Conservation (phyloP, 2,329 filamentous ascomycete genomes). For the Fusarium denticulatum region DNA sequence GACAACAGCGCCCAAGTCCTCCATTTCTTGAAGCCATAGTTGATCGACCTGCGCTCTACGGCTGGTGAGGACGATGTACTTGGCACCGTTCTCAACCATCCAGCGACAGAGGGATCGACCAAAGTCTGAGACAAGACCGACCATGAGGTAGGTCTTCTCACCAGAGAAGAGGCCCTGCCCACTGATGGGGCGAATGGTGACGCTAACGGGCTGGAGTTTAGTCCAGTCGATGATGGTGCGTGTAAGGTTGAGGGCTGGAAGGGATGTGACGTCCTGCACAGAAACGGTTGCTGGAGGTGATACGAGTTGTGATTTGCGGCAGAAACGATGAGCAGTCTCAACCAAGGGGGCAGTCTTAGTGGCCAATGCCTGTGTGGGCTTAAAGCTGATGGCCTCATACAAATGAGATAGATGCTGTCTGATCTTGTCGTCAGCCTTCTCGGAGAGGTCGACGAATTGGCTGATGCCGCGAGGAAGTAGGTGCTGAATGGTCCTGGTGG, state of each 20-base stretch:
- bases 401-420: neutral
- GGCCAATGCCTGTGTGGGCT: neutral
- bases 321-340: neutral
- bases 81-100: neutral
- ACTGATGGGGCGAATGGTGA: neutral
- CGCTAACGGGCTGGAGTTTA: neutral
- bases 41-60: neutral
- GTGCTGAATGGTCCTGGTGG: neutral
- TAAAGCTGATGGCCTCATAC: neutral
- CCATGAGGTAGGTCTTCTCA: neutral
- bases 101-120: neutral
- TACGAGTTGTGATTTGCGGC: too few relatives aligned
- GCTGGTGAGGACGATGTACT: neutral
- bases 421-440: neutral
- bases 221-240: neutral
- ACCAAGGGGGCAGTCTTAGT: neutral
- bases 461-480: neutral
- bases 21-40: neutral
- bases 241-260: neutral
- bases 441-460: neutral
- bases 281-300: neutral
- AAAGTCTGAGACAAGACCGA: constrained; percentile 1
- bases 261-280: neutral
- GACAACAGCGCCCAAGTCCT: neutral
- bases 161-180: neutral